Evolutionary conservation across 257 asterid species (phyloP), one percentile per base, ranked within the genome.

Genomic region (Petunia axillaris): DNA sequence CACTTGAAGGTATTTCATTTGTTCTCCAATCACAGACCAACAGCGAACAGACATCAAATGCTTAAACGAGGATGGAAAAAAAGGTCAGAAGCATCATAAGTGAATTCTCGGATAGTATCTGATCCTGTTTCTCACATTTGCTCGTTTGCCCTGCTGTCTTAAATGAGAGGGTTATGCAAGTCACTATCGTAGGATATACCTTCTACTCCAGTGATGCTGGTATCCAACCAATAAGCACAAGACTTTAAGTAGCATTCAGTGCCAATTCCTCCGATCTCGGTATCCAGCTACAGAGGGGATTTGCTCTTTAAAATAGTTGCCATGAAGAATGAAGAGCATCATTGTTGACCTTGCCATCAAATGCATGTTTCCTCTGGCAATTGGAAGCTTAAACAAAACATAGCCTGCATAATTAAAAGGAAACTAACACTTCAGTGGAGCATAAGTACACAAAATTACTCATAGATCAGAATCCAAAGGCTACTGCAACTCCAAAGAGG

Each of bases 311-410:
- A 5, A 52, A 78, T 63, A 62, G 63, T 63, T 39, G 3, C 35
- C 6, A 50, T 39, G 81, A 64, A 35, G 57, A 77, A 0, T 35
- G 79, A 55, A 15, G 46, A 13, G 52, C 0, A 38, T 64, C 38
- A 2, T 46, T 39, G 62, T 63, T 58, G 58, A 57, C 85, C 81
- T 82, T 81, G 79, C 35, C 87, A 80, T 66, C 67, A 36, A 25
- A 76, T 67, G 85, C 96, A 93, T 43, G 96, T 84, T 90, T 91
- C 99, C 85, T 92, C 92, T 0, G 99, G 97, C 79, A 95, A 88
- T 87, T 89, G 88, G 90, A 95, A 93, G 89, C 97, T 95, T 79
- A 95, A 84, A 88, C 98, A 93, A 85, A 85, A 88, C 99, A 95
- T 93, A 57, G 96, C 97, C 99, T 95, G 88, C 92, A 82, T 6